Base-by-base conservation (phyloP, 179 eudicot species). In the Silene vulgaris region DNA sequence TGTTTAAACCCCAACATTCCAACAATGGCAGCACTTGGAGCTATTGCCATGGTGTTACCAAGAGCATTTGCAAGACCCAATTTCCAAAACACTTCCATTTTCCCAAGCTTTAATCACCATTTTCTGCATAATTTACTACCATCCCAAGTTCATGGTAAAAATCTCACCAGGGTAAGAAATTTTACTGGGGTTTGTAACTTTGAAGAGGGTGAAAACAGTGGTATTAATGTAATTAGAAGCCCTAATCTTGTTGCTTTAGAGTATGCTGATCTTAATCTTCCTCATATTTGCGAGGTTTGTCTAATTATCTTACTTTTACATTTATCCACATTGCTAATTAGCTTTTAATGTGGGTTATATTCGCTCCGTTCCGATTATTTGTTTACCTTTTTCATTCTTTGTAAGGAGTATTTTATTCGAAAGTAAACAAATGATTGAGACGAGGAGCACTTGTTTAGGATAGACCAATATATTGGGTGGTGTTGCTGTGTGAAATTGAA, bases 221-320 rank as follows among this genome's bases (percentile, higher is more conserved):
- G 3, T 11, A 14, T 13, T 11, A 69, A 37, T 66, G 29, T 50
- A 14, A 79, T 82, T 62, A 61, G 81, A 14, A 87, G 88, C 82
- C 87, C 90, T 29, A 73, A 76, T 11, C 85, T 89, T 23, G 87
- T 89, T 73, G 87, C 90, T 69, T 45, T 85, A 48, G 92, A 89
- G 78, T 89, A 87, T 65, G 84, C 92, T 63, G 89, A 87, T 21
- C 89, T 89, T 69, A 86, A 89, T 71, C 86, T 89, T 64, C 78
- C 87, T 69, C 75, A 78, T 59, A 14, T 26, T 43, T 75, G 77
- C 61, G 78, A 84, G 85, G 95, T 87, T 78, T 56, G 37, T 59
- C 2, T 14, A 13, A 0, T 52, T 52, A 52, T 52, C 56, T 75
- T 64, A 7, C 5, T 11, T 69, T 35, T n/a, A n/a, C 11, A 0